A percentile compares a stretch with the other conserved stretches of the same genome.
phyloP scores from a whole-genome alignment of 768 basidiomycete genomes.

The Leccinum variicolor region DNA sequence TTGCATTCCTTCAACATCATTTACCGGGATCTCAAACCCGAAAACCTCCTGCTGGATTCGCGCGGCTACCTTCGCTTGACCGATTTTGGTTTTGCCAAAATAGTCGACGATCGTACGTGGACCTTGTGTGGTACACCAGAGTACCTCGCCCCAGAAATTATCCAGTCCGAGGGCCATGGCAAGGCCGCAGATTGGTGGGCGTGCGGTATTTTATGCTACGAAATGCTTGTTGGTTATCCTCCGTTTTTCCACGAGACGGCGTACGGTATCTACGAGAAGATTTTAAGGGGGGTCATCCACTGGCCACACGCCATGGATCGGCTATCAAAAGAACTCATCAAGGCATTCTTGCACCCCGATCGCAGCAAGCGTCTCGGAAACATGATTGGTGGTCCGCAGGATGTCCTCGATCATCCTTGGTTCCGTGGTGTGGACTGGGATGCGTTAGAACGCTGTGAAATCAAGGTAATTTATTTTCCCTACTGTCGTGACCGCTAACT shows the following conservation, averaged over 20 bases:
- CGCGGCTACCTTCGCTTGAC: constrained; percentile 93
- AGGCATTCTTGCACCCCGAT: constrained; percentile 87
- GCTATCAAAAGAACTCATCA: constrained; percentile 84
- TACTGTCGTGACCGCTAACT: neutral
- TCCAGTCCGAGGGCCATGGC: constrained; percentile 95
- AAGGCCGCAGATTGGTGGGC: constrained; percentile 99
- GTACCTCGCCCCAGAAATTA: constrained; percentile 98
- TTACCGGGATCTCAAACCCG: constrained; percentile 97
- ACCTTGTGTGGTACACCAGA: constrained; percentile 96
- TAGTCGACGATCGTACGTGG: constrained; percentile 97
- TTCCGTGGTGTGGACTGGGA: constrained; percentile 95
- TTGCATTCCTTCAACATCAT: constrained; percentile 96
- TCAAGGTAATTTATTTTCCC: constrained; percentile 53
- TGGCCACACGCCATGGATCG: constrained; percentile 92
- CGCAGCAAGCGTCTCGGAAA: constrained; percentile 90
- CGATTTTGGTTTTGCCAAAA: constrained; percentile 98
- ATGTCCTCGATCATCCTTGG: constrained; percentile 91
- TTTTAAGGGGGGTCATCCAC: constrained; percentile 80
- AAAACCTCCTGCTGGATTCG: constrained; percentile 94
- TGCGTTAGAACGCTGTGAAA: constrained; percentile 80
- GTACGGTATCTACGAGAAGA: constrained; percentile 98
- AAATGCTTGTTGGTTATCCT: constrained; percentile 98
- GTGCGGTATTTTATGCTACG: constrained; percentile 93
- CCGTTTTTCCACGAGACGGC: constrained; percentile 99
- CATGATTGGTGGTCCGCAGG: constrained; percentile 86